phyloP scores from a whole-genome alignment of 257 asterid genomes.

The Gentiana dahurica region DNA sequence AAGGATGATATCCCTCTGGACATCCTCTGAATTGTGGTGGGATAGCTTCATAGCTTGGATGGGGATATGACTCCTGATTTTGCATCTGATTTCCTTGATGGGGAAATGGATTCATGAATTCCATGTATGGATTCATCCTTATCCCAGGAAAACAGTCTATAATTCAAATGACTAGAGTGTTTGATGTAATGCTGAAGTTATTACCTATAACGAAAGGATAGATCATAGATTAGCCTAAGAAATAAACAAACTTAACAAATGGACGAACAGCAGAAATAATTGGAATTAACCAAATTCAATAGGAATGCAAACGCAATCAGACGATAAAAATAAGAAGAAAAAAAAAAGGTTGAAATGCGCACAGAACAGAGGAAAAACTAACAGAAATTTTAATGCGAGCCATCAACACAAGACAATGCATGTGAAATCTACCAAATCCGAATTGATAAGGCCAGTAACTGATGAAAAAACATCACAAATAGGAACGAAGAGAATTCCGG shows the following conservation, averaged over 20 bases:
- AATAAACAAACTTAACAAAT: too few species aligned
- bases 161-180: background rate
- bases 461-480: background rate
- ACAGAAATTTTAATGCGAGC: background rate
- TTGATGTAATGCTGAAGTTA: background rate
- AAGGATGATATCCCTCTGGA: slow-evolving; percentile 21
- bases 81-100: slow-evolving; percentile 31
- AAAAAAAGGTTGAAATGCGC: background rate
- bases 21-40: slow-evolving; percentile 20
- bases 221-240: too few species aligned
- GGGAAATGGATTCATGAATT: slow-evolving; percentile 23
- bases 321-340: too few species aligned
- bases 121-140: slow-evolving; percentile 41
- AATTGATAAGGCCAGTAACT: background rate
- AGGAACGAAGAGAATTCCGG: background rate
- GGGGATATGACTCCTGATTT: slow-evolving; percentile 17
- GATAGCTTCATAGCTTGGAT: slow-evolving; percentile 19
- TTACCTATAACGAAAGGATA: background rate
- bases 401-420: background rate
- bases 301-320: background rate
- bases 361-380: background rate
- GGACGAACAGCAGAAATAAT: background rate
- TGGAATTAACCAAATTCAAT: background rate
- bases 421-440: too few species aligned
- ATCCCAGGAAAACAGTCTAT: background rate